phyloP scores from a whole-genome alignment of 2,329 filamentous ascomycete genomes.

The Chaetomiaceae sp. region DNA sequence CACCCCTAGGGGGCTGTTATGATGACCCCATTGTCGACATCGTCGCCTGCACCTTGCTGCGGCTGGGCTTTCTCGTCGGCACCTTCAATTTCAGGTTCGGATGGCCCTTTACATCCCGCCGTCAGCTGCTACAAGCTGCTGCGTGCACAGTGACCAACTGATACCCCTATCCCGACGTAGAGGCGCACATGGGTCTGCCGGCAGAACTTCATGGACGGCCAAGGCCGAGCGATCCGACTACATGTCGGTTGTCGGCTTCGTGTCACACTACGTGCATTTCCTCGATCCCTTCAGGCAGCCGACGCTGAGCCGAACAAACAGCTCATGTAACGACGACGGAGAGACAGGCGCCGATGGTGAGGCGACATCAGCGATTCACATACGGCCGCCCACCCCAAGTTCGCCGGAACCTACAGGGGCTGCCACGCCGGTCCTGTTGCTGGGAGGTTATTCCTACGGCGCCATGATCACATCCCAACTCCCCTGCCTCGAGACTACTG shows the following conservation, averaged over 20 bases:
- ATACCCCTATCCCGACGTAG: slow-evolving; percentile 40
- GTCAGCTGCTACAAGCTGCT: background rate
- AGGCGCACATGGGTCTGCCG: slow-evolving; percentile 69
- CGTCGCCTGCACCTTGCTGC: slow-evolving; percentile 60
- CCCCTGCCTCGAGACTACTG: slow-evolving; percentile 57
- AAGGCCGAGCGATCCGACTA: slow-evolving; percentile 80
- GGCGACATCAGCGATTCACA: background rate
- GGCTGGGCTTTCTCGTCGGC: slow-evolving; percentile 67
- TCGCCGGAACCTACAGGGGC: background rate
- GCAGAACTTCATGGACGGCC: slow-evolving; percentile 82
- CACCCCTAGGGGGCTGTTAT: slow-evolving; percentile 76
- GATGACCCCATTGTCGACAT: slow-evolving; percentile 77
- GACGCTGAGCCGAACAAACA: background rate
- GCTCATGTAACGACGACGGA: background rate
- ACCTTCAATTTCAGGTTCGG: slow-evolving; percentile 87
- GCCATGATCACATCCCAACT: slow-evolving; percentile 74
- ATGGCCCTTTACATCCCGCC: background rate
- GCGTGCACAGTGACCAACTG: background rate
- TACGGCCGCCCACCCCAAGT: slow-evolving; percentile 11
- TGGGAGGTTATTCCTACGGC: slow-evolving; percentile 87
- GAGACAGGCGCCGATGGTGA: background rate
- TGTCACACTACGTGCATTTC: slow-evolving; percentile 66
- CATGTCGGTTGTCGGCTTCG: slow-evolving; percentile 73
- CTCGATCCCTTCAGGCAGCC: slow-evolving; percentile 41
- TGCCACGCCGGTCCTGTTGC: slow-evolving; percentile 43